Evolutionary conservation across 331 rosid species (phyloP), one percentile per base, ranked within the genome.

Genomic region (Pyracantha coccinea): DNA sequence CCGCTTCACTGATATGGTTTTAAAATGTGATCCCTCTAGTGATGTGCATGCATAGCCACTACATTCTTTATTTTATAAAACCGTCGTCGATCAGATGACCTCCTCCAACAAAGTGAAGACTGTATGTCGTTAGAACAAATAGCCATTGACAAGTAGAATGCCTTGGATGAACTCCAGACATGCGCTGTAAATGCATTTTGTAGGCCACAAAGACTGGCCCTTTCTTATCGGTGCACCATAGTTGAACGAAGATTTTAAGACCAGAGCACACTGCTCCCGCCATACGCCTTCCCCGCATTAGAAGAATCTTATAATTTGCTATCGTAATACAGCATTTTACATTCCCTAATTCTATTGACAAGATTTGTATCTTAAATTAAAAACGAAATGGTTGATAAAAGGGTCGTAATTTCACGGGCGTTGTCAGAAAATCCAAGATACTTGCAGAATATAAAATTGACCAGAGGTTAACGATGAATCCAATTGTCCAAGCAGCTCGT

Each of bases 121-220:
- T 1, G 45, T 10, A 38, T 38, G 1, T 10, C 14, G 0, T 0
- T 38, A 10, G 45, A 38, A 1, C 14, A 38, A 1, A 38, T 38
- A 10, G 45, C 45, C 45, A 3, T 47, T 47, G 54, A 47, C 17
- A 47, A 5, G 54, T 6, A 50, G 3, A 11, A 58, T 11, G 29
- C 29, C 25, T 2, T 6, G 2, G 20, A 14, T 63, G 31, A 65
- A 65, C 50, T 29, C 16, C 2, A 33, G 27, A 65, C 29, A 4
- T 13, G 44, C 19, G 14, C 68, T 2, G 11, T 17, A 8, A 68
- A 69, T 10, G 61, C 62, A 27, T 47, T 47, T 47, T n/a, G 21
- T 4, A 24, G 7, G 96, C 90, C 41, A 88, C 92, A 79, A 89
- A 91, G 57, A 88, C 92, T 19, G 96, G 95, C 4, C 98, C 96